phyloP scores from a whole-genome alignment of 495 filamentous ascomycete genomes.

The Daldinia concentrica region DNA sequence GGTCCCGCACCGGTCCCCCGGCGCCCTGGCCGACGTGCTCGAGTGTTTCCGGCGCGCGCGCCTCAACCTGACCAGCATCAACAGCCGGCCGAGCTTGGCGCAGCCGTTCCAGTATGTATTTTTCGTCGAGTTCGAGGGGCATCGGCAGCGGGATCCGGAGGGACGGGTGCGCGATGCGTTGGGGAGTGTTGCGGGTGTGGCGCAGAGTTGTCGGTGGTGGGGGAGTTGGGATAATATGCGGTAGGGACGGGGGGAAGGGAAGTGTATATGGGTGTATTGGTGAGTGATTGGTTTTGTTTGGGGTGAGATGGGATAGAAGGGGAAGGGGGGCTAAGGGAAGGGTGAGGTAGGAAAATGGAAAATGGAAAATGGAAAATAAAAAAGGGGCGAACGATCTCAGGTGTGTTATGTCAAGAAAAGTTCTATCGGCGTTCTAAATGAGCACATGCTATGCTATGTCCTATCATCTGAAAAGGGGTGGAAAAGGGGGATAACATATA shows the following conservation, averaged over 20 bases:
- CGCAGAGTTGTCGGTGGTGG: slow-evolving; percentile 60
- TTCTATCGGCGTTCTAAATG: not conserved
- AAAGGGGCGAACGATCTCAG: not conserved
- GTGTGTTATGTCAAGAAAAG: not conserved
- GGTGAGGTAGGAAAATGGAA: too few relatives aligned
- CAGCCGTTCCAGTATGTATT: slow-evolving; percentile 91
- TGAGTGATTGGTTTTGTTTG: not conserved
- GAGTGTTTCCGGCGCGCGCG: slow-evolving; percentile 74
- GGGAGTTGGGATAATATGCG: slow-evolving; percentile 64
- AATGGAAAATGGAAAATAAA: too few relatives aligned
- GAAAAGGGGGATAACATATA: not conserved
- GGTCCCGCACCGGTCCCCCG: slow-evolving; percentile 77
- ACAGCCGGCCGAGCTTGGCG: slow-evolving; percentile 78
- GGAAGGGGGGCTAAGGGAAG: not conserved
- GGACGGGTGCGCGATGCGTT: slow-evolving; percentile 64
- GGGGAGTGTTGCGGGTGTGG: slow-evolving; percentile 50
- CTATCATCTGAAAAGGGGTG: not conserved
- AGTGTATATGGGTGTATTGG: too few relatives aligned
- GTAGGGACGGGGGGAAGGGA: slow-evolving; percentile 3
- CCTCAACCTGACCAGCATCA: slow-evolving; percentile 91
- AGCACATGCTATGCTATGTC: not conserved
- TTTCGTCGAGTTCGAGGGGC: slow-evolving; percentile 86
- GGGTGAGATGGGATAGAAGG: not conserved
- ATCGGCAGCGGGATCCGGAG: slow-evolving; percentile 56
- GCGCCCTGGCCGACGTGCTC: slow-evolving; percentile 82